A percentile compares a stretch with the other conserved stretches of the same genome.
These are phyloP conservation scores for Lagerstroemia speciosa DNA, from an alignment of 345 rosid species.

Conservation along the genomic window DNA sequence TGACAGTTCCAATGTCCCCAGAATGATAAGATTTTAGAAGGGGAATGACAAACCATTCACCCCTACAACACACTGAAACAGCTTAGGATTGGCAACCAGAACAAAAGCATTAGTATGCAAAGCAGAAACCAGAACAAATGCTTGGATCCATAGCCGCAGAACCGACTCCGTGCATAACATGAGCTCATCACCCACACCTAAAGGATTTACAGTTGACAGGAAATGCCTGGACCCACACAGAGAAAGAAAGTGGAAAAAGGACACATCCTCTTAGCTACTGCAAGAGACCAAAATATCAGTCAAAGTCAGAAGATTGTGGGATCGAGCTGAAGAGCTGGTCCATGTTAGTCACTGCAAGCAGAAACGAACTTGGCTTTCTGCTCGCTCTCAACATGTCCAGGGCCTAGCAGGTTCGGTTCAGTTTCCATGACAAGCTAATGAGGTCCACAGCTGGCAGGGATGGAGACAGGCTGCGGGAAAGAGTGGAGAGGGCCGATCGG, in stretches of 20 bases:
- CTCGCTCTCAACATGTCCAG: conserved; percentile 51
- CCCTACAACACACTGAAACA: neutral
- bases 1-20: neutral
- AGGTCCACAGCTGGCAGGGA: conserved; percentile 45
- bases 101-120: neutral
- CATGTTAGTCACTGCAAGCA: conserved; percentile 59
- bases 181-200: neutral
- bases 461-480: conserved; percentile 25
- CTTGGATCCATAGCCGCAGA: neutral
- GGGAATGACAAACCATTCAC: neutral
- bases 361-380: neutral
- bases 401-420: too few relatives aligned
- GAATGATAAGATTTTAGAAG: neutral
- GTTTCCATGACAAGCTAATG: conserved; percentile 5
- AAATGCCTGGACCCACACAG: neutral
- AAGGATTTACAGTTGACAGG: conserved; percentile 1
- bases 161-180: neutral
- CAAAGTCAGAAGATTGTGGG: neutral
- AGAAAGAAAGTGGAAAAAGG: neutral
- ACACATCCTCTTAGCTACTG: neutral
- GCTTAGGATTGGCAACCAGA: neutral
- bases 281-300: conserved; percentile 13
- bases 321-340: conserved; percentile 17
- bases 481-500: neutral
- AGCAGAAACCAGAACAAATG: neutral